A percentile compares a stretch with the other conserved stretches of the same genome.
Evolutionary conservation across 768 basidiomycete species (phyloP).

Genomic region (Amanita molliuscula): DNA sequence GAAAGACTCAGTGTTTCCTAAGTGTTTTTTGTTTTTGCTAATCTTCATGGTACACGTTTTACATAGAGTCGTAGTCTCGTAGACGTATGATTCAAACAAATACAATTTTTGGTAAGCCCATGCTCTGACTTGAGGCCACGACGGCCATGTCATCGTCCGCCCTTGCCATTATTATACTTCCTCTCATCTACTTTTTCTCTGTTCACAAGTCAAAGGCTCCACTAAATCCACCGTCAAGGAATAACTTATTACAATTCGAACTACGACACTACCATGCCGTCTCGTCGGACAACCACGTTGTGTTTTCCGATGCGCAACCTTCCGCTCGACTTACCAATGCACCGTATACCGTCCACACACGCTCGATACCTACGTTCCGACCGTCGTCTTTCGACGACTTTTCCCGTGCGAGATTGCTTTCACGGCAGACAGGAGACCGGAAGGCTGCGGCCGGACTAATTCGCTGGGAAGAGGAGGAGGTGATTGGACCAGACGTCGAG

Average conservation of each 20-base stretch:
- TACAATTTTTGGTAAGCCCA: not conserved
- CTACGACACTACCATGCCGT: constrained; percentile 55
- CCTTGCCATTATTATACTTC: constrained; percentile 37
- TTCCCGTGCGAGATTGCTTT: constrained; percentile 32
- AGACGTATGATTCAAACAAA: not conserved
- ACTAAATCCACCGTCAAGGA: constrained; percentile 1
- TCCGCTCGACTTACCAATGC: constrained; percentile 7
- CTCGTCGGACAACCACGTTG: constrained; percentile 34
- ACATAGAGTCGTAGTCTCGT: not conserved
- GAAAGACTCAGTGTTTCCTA: constrained; percentile 34
- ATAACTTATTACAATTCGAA: constrained; percentile 31
- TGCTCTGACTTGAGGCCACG: constrained; percentile 6
- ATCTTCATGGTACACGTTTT: not conserved
- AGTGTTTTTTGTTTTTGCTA: not conserved
- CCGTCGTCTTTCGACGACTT: constrained; percentile 39
- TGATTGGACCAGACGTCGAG: constrained; percentile 67
- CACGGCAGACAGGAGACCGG: constrained; percentile 31
- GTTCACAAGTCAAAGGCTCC: constrained; percentile 7
- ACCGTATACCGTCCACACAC: constrained; percentile 29
- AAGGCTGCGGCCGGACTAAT: constrained; percentile 15
- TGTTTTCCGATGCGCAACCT: constrained; percentile 41
- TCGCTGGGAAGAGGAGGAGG: constrained; percentile 69
- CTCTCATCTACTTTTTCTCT: constrained; percentile 24
- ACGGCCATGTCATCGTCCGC: constrained; percentile 39
- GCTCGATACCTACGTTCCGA: constrained; percentile 25